Conservation (phyloP, 805 yeast genomes). For the Nakazawaea laoshanensis region DNA sequence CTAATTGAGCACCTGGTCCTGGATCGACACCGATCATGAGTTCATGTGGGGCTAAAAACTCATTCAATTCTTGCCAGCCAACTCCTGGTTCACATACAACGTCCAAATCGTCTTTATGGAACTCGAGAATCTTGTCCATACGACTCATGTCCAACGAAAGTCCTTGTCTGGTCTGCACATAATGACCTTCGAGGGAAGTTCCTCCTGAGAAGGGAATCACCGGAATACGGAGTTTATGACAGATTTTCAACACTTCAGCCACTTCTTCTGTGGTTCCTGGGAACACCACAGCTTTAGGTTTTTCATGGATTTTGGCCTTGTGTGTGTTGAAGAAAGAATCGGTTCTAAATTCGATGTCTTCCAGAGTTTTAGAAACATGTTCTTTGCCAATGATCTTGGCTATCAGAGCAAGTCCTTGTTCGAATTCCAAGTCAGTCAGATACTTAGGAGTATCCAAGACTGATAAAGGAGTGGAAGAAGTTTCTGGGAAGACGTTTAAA, state of each 20-base stretch:
- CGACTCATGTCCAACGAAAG: constrained; percentile 42
- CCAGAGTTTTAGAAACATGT: constrained; percentile 29
- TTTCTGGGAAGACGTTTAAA: constrained; percentile 9
- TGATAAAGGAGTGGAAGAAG: constrained; percentile 11
- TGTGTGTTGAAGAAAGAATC: constrained; percentile 64
- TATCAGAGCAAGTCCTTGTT: constrained; percentile 38
- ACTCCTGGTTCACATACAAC: constrained; percentile 58
- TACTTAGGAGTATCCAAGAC: constrained; percentile 32
- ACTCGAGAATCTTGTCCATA: constrained; percentile 40
- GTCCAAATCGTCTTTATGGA: constrained; percentile 53
- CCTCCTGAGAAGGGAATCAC: constrained; percentile 61
- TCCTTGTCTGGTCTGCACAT: constrained; percentile 48
- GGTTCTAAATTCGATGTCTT: constrained; percentile 42
- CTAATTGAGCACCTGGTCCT: constrained; percentile 71
- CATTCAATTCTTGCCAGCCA: constrained; percentile 59
- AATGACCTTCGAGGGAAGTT: constrained; percentile 62
- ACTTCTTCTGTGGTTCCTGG: constrained; percentile 55
- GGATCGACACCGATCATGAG: constrained; percentile 60
- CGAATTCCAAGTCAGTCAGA: constrained; percentile 34
- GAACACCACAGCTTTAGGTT: constrained; percentile 44
- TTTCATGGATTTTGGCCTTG: constrained; percentile 49
- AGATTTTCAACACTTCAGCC: constrained; percentile 44
- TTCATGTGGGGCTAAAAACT: constrained; percentile 31
- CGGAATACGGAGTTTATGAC: constrained; percentile 48
- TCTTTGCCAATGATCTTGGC: constrained; percentile 38